These are phyloP conservation scores for Fusarium coicis DNA, from an alignment of 2,329 filamentous ascomycete species.

Conservation along the genomic window DNA sequence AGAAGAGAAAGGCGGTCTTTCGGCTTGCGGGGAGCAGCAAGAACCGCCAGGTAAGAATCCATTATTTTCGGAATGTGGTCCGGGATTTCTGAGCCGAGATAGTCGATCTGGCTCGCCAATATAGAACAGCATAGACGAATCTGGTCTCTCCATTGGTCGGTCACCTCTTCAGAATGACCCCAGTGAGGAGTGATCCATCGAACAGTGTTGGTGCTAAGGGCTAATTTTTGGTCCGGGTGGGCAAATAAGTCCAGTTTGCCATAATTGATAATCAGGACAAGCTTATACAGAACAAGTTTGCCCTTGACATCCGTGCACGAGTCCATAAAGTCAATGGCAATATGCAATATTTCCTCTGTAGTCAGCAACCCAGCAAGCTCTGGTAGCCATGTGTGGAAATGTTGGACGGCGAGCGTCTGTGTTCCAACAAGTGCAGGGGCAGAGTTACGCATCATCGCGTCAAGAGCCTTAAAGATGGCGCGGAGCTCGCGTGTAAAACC, in stretches of 20 bases:
- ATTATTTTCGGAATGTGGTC: slow-evolving; percentile 92
- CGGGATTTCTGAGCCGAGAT: slow-evolving; percentile 82
- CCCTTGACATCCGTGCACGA: slow-evolving; percentile 88
- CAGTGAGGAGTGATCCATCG: slow-evolving; percentile 95
- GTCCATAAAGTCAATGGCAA: slow-evolving; percentile 93
- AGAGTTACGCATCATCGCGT: slow-evolving; percentile 87
- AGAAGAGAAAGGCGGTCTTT: slow-evolving; percentile 83
- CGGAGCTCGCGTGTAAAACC: slow-evolving; percentile 85
- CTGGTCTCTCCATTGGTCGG: slow-evolving; percentile 90
- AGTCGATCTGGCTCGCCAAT: slow-evolving; percentile 83
- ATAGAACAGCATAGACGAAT: slow-evolving; percentile 94
- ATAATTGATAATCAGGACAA: slow-evolving; percentile 93
- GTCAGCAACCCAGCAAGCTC: slow-evolving; percentile 82
- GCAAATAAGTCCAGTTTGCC: slow-evolving; percentile 84
- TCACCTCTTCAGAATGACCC: slow-evolving; percentile 79
- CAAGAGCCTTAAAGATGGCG: slow-evolving; percentile 88
- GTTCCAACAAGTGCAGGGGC: slow-evolving; percentile 90
- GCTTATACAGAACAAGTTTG: slow-evolving; percentile 90
- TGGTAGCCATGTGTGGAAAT: slow-evolving; percentile 97
- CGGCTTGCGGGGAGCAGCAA: slow-evolving; percentile 62
- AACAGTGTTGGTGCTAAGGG: slow-evolving; percentile 82
- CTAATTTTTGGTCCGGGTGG: slow-evolving; percentile 77
- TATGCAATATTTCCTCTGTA: slow-evolving; percentile 86
- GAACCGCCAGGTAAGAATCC: slow-evolving; percentile 85
- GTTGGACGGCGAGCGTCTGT: slow-evolving; percentile 93